Percentiles rank a stretch among this genome's conserved stretches.
These are phyloP conservation scores for Geoglossum cookeanum DNA, from an alignment of 2,329 filamentous ascomycete species.

Conservation along the genomic window DNA sequence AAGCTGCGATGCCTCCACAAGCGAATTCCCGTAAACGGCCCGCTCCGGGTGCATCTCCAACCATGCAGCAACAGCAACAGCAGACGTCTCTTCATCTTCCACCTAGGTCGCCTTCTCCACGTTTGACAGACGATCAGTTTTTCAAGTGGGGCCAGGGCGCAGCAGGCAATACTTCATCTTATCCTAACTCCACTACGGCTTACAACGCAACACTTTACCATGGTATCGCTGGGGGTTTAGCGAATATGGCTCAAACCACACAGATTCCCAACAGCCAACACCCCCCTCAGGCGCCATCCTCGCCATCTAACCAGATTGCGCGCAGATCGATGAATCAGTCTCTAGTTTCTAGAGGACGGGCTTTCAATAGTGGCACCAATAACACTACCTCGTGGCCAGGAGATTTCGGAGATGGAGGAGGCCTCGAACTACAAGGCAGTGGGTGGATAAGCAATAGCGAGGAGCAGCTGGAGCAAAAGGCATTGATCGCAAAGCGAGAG, in stretches of 20 bases:
- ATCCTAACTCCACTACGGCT: background rate
- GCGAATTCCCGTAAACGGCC: conserved; percentile 2
- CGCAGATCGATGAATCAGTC: conserved; percentile 2
- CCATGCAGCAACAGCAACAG: conserved; percentile 3
- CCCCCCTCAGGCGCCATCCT: background rate
- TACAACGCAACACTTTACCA: background rate
- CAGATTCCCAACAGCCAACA: background rate
- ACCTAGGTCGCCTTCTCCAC: background rate
- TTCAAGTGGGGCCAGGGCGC: background rate
- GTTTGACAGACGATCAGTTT: conserved; percentile 2
- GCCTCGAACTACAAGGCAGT: background rate
- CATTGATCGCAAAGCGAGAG: conserved; percentile 66
- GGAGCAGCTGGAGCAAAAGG: conserved; percentile 60
- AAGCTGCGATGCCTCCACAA: conserved; percentile 1
- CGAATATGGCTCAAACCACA: background rate
- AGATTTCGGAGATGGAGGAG: background rate
- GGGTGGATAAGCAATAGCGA: conserved; percentile 19
- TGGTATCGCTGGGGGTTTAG: background rate
- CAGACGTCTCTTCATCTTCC: background rate
- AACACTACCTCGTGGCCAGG: background rate
- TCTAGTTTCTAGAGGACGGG: background rate
- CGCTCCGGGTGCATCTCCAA: conserved; percentile 4
- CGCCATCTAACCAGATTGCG: conserved; percentile 2
- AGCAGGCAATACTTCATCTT: background rate
- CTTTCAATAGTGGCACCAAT: background rate